These are phyloP conservation scores for Wickerhamiella domercqiae DNA, from an alignment of 805 yeast species.

Conservation along the genomic window DNA sequence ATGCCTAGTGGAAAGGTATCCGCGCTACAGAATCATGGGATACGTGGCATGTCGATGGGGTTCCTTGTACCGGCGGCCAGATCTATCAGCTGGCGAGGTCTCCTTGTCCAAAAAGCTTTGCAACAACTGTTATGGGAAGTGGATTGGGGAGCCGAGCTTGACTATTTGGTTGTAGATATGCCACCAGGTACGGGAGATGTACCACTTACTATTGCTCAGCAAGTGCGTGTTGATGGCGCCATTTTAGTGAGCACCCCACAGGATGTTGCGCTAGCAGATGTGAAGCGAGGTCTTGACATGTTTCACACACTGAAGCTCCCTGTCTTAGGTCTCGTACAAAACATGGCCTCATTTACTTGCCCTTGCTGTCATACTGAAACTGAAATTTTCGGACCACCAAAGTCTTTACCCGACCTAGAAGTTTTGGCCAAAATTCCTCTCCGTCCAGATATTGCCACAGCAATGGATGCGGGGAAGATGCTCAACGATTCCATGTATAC, in stretches of 20 bases:
- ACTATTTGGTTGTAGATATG: conserved; percentile 61
- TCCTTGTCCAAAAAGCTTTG: conserved; percentile 74
- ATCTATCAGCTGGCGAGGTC: conserved; percentile 70
- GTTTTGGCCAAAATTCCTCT: conserved; percentile 58
- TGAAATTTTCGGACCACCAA: conserved; percentile 55
- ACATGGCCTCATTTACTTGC: conserved; percentile 65
- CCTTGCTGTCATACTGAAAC: conserved; percentile 62
- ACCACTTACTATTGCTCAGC: conserved; percentile 70
- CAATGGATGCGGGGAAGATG: conserved; percentile 47
- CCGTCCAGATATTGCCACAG: conserved; percentile 39
- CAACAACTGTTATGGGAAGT: conserved; percentile 77
- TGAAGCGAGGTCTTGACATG: conserved; percentile 66
- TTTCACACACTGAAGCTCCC: conserved; percentile 58
- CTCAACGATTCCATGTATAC: background rate
- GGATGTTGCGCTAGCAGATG: conserved; percentile 69
- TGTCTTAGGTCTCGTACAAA: conserved; percentile 61
- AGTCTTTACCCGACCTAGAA: conserved; percentile 36
- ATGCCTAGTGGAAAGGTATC: conserved; percentile 36
- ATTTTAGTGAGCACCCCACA: conserved; percentile 76
- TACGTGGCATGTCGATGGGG: conserved; percentile 84
- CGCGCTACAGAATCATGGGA: conserved; percentile 59
- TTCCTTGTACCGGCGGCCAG: conserved; percentile 50
- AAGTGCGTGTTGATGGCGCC: conserved; percentile 61
- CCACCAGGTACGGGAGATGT: conserved; percentile 91
- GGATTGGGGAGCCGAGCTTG: conserved; percentile 46